Evolutionary conservation across 192 early-diverging fungal species (phyloP).

Genomic region (Backusella liffmaniae): DNA sequence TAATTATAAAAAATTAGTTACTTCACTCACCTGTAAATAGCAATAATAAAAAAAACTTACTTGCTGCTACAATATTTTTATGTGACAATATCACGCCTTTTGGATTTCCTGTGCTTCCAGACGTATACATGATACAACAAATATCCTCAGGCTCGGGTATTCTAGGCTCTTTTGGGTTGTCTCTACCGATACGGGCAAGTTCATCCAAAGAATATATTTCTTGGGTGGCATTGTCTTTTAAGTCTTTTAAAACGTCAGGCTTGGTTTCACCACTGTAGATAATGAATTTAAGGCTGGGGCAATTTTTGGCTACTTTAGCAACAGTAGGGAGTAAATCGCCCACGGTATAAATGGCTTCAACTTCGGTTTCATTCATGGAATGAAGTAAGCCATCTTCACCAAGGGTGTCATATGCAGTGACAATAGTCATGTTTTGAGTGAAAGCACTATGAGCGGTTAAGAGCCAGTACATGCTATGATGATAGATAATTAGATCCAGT

Average conservation of each 20-base stretch:
- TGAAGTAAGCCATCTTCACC: constrained; percentile 81
- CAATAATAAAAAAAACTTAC: constrained; percentile 37
- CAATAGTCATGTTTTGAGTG: constrained; percentile 73
- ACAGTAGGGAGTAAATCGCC: constrained; percentile 68
- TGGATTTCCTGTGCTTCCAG: constrained; percentile 89
- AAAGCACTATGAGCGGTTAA: constrained; percentile 75
- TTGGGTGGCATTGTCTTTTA: constrained; percentile 38
- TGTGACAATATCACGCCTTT: constrained; percentile 91
- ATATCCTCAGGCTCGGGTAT: constrained; percentile 72
- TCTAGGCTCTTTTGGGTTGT: constrained; percentile 57
- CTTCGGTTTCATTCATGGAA: constrained; percentile 82
- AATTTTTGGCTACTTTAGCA: constrained; percentile 55
- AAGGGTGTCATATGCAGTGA: constrained; percentile 88
- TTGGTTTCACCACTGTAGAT: constrained; percentile 71
- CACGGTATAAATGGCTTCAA: constrained; percentile 70
- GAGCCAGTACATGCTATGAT: constrained; percentile 59
- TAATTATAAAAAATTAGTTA: constrained; percentile 18
- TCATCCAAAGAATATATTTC: constrained; percentile 67
- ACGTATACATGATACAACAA: constrained; percentile 89
- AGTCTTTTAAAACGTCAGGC: constrained; percentile 44
- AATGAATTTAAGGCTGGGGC: constrained; percentile 61
- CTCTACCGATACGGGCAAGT: constrained; percentile 61
- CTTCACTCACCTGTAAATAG: not conserved
- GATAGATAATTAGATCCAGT: not conserved
- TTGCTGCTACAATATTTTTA: constrained; percentile 76